A percentile compares a stretch with the other conserved stretches of the same genome.
phyloP scores from a whole-genome alignment of 202 grass and related monocot genomes.

The Schoenoplectus tabernaemontani region DNA sequence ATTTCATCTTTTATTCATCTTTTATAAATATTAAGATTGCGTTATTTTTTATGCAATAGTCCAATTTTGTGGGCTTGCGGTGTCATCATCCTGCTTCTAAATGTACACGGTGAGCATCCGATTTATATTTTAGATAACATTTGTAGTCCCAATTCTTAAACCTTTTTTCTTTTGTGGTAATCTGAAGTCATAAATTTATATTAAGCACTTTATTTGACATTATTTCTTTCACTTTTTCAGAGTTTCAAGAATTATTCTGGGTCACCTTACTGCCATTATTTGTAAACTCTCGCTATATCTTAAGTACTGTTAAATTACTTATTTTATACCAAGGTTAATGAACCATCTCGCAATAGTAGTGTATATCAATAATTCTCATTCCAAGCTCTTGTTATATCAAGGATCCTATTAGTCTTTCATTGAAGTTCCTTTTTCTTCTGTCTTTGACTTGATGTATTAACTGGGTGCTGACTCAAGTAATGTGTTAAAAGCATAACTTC shows the following conservation, averaged over 20 bases:
- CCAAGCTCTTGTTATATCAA: no score
- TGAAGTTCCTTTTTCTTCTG: not conserved
- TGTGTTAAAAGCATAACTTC: not conserved
- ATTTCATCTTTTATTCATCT: constrained; percentile 9
- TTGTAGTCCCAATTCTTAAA: not conserved
- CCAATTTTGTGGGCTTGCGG: constrained; percentile 77
- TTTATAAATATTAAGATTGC: constrained; percentile 19
- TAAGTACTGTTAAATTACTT: not conserved
- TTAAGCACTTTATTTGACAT: constrained; percentile 2
- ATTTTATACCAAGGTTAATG: not conserved
- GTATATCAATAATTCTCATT: no score
- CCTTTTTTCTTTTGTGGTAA: not conserved
- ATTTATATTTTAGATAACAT: constrained; percentile 3
- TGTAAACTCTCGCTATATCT: constrained; percentile 44
- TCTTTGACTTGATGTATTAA: not conserved
- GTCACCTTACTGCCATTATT: constrained; percentile 61
- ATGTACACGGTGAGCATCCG: constrained; percentile 66
- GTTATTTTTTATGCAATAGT: constrained; percentile 36
- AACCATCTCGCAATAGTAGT: not conserved
- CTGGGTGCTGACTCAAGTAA: not conserved
- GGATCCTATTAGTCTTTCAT: not conserved
- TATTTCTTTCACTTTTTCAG: constrained; percentile 41
- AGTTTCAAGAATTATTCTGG: constrained; percentile 74
- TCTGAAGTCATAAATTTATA: not conserved
- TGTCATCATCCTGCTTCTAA: constrained; percentile 72